Evolutionary conservation across 2,329 filamentous ascomycete genomes (phyloP).

Genomic region (Penicillium expansum): DNA sequence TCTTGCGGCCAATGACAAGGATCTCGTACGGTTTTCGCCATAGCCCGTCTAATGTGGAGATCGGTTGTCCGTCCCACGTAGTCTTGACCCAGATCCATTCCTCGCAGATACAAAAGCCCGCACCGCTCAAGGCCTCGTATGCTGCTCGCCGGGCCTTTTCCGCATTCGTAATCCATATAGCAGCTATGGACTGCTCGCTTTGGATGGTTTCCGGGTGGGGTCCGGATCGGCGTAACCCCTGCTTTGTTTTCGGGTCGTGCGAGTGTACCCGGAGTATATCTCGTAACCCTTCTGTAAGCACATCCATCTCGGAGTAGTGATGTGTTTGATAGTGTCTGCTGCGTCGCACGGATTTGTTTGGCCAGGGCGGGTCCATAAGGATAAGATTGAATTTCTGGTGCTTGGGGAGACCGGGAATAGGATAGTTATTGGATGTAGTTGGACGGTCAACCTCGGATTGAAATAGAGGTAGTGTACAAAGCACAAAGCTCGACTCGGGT

Average conservation of each 20-base stretch:
- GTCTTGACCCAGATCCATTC: conserved; percentile 66
- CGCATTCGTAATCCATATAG: conserved; percentile 63
- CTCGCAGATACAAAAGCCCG: conserved; percentile 52
- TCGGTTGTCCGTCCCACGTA: conserved; percentile 52
- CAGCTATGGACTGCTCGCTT: conserved; percentile 43
- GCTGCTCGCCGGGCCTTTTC: conserved; percentile 48
- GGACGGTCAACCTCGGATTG: neutral
- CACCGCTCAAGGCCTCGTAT: conserved; percentile 43
- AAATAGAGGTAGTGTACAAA: conserved; percentile 37
- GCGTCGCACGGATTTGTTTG: conserved; percentile 58
- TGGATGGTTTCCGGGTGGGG: neutral
- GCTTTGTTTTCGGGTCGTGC: conserved; percentile 24
- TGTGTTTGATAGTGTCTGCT: conserved; percentile 48
- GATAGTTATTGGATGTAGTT: neutral
- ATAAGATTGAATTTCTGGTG: conserved; percentile 55
- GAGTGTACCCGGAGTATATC: conserved; percentile 48
- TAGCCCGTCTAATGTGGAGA: conserved; percentile 50
- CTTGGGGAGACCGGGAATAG: conserved; percentile 27
- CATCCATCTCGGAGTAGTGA: conserved; percentile 28
- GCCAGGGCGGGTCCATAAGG: conserved; percentile 63
- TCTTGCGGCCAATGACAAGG: conserved; percentile 47
- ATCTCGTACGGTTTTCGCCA: conserved; percentile 64
- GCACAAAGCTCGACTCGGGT: conserved; percentile 48
- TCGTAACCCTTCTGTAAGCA: conserved; percentile 36
- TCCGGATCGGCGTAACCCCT: conserved; percentile 25